Conservation (phyloP, 805 yeast genomes). For the Candida pseudoglaebosa region DNA sequence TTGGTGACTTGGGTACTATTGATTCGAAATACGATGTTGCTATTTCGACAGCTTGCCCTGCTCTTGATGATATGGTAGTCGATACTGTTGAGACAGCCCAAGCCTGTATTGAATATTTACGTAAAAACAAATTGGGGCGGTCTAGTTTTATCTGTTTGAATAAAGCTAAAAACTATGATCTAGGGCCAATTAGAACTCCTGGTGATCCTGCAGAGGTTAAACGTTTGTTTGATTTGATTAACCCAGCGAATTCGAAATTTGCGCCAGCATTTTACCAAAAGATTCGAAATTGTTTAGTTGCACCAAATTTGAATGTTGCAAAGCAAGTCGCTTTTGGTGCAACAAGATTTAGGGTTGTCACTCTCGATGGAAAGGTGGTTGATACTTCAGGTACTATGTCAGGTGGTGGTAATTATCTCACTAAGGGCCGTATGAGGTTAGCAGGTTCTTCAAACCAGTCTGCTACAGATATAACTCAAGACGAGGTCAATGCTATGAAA, state of each 20-base stretch:
- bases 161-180: conserved; percentile 62
- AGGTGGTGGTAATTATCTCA: conserved; percentile 82
- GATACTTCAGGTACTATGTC: conserved; percentile 94
- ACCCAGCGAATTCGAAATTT: conserved; percentile 63
- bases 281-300: conserved; percentile 83
- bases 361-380: conserved; percentile 86
- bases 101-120: conserved; percentile 68
- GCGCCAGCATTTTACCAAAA: conserved; percentile 88
- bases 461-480: conserved; percentile 43
- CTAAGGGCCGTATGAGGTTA: conserved; percentile 74
- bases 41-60: conserved; percentile 89
- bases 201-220: conserved; percentile 58
- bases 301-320: conserved; percentile 73
- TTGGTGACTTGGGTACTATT: conserved; percentile 90
- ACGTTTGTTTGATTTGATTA: conserved; percentile 78
- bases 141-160: conserved; percentile 82
- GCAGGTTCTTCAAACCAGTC: conserved; percentile 23
- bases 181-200: conserved; percentile 64
- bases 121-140: conserved; percentile 81
- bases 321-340: conserved; percentile 82
- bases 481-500: conserved; percentile 53
- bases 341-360: conserved; percentile 82
- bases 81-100: conserved; percentile 65
- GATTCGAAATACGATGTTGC: conserved; percentile 90
- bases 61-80: conserved; percentile 89